Evolutionary conservation across 345 rosid species (phyloP).

Genomic region (Garcia nutans): DNA sequence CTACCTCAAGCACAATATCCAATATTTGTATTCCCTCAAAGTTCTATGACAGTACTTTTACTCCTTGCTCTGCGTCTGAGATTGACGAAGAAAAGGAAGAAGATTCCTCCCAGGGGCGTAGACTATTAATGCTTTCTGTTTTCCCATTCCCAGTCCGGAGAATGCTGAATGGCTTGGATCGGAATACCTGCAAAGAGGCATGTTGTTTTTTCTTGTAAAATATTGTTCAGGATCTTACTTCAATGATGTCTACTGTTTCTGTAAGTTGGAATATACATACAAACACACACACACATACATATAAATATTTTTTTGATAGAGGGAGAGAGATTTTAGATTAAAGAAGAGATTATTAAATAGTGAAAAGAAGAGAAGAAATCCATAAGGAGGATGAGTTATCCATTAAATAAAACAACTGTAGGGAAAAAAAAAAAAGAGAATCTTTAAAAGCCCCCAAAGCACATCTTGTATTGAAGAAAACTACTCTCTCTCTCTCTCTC

Average conservation of each 20-base stretch:
- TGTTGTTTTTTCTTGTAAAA: conserved; percentile 19
- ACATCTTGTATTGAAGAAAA: neutral
- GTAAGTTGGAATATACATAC: no score
- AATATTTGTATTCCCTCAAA: conserved; percentile 82
- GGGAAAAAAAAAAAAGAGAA: no score
- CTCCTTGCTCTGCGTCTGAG: conserved; percentile 74
- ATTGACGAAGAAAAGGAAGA: conserved; percentile 48
- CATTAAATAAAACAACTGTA: neutral
- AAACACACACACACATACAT: no score
- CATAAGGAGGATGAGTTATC: neutral
- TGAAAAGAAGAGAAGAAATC: neutral
- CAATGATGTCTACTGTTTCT: neutral
- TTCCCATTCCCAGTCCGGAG: conserved; percentile 48
- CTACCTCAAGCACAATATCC: conserved; percentile 77
- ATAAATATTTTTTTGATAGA: no score
- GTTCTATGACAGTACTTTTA: conserved; percentile 67
- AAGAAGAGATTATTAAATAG: neutral
- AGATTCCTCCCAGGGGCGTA: conserved; percentile 48
- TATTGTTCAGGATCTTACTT: neutral
- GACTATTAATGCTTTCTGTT: conserved; percentile 38
- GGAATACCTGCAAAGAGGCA: conserved; percentile 73
- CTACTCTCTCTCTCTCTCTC: neutral
- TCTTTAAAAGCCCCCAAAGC: neutral
- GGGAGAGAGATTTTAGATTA: no score
- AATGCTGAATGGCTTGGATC: conserved; percentile 41